These are phyloP conservation scores for Neurospora sp. DNA, from an alignment of 495 filamentous ascomycete genomes.

Conservation along the genomic window DNA sequence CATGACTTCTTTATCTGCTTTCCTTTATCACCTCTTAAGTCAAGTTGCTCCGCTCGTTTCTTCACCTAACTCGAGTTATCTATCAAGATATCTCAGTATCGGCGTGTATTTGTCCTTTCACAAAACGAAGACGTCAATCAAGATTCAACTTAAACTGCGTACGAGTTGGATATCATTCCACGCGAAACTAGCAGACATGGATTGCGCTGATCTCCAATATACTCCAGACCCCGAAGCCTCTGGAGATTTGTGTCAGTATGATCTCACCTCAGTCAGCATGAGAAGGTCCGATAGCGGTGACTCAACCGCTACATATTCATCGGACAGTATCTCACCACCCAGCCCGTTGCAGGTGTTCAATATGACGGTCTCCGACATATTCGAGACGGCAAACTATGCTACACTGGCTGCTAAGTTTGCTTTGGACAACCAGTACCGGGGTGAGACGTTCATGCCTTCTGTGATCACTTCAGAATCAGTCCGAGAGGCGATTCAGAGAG, in stretches of 20 bases:
- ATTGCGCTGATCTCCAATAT: background rate
- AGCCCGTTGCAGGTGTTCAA: background rate
- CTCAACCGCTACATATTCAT: background rate
- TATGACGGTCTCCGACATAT: background rate
- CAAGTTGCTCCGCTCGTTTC: background rate
- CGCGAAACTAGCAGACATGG: background rate
- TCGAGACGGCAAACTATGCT: conserved; percentile 2
- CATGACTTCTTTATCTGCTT: background rate
- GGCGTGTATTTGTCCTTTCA: background rate
- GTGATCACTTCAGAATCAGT: conserved; percentile 1
- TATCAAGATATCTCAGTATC: background rate
- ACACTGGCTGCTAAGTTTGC: background rate
- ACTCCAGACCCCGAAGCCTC: background rate
- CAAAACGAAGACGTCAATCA: background rate
- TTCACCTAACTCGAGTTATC: background rate
- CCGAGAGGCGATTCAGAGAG: background rate
- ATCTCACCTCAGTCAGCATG: background rate
- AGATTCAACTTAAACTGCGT: background rate
- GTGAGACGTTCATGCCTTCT: background rate
- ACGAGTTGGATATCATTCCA: background rate
- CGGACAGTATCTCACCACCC: background rate
- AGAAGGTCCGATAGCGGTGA: background rate
- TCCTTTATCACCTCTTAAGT: background rate
- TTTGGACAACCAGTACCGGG: background rate
- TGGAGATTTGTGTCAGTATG: background rate